Percentiles rank a stretch among this genome's conserved stretches.
These are phyloP conservation scores for Aspergillus quadrilineatus DNA, from an alignment of 2,329 filamentous ascomycete genomes.

Conservation along the genomic window DNA sequence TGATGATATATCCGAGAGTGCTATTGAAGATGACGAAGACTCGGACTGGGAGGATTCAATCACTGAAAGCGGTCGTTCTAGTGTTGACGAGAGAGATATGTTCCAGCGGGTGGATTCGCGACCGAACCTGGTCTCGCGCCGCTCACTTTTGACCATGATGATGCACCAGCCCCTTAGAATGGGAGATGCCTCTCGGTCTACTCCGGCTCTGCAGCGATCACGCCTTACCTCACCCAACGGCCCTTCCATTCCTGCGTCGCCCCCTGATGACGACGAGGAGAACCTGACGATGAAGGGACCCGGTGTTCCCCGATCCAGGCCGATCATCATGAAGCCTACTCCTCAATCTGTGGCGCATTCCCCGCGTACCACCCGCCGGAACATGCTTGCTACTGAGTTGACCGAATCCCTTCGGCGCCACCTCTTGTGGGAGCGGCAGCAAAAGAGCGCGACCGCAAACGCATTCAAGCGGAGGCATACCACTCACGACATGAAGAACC, in stretches of 20 bases:
- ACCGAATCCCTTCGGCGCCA: constrained; percentile 90
- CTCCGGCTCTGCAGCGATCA: constrained; percentile 48
- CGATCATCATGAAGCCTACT: constrained; percentile 72
- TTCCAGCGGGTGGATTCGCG: constrained; percentile 92
- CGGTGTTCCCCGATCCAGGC: constrained; percentile 71
- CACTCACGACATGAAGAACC: constrained; percentile 83
- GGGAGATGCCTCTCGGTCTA: constrained; percentile 55
- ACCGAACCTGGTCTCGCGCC: constrained; percentile 77
- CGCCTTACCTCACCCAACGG: constrained; percentile 68
- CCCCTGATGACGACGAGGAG: constrained; percentile 57
- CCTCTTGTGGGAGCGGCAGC: constrained; percentile 90
- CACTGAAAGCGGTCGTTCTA: constrained; percentile 79
- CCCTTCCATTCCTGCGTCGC: constrained; percentile 62
- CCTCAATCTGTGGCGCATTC: constrained; percentile 75
- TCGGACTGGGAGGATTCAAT: constrained; percentile 66
- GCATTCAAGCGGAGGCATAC: constrained; percentile 89
- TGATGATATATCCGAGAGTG: constrained; percentile 75
- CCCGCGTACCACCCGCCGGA: constrained; percentile 84
- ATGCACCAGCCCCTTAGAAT: constrained; percentile 78
- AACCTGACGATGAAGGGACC: constrained; percentile 62
- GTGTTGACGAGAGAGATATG: constrained; percentile 72
- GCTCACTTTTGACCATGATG: constrained; percentile 85
- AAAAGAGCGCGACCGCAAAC: constrained; percentile 85
- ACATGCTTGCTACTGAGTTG: constrained; percentile 93
- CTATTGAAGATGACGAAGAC: constrained; percentile 70